Percentiles rank a stretch among this genome's conserved stretches.
These are phyloP conservation scores for Trichophyton mentagrophytes DNA, from an alignment of 2,329 filamentous ascomycete genomes.

Conservation along the genomic window DNA sequence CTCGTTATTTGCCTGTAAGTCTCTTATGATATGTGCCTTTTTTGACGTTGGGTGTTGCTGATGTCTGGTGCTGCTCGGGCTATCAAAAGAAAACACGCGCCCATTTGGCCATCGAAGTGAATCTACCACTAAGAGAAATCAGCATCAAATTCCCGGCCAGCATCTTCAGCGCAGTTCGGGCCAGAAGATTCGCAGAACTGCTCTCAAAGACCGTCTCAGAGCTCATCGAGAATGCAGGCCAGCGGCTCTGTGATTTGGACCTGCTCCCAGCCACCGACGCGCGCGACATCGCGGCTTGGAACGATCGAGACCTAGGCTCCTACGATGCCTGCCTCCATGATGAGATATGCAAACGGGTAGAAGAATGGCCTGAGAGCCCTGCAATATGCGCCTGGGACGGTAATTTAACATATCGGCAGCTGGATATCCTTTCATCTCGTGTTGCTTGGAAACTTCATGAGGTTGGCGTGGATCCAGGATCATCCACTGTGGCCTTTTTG, in stretches of 20 bases:
- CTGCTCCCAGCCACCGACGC: not conserved
- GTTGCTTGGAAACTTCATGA: slow-evolving; percentile 21
- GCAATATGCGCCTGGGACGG: slow-evolving; percentile 22
- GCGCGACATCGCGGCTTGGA: not conserved
- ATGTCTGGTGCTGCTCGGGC: not conserved
- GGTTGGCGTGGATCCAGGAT: slow-evolving; percentile 28
- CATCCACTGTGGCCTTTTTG: slow-evolving; percentile 8
- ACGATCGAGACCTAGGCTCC: not conserved
- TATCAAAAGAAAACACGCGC: not conserved
- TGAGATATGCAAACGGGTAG: slow-evolving; percentile 17
- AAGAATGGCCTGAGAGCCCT: slow-evolving; percentile 11
- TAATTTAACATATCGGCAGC: slow-evolving; percentile 24
- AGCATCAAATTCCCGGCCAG: not conserved
- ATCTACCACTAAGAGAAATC: not conserved
- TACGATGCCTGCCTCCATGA: slow-evolving; percentile 18
- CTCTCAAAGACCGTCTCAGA: not conserved
- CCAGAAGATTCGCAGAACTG: not conserved
- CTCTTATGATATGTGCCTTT: not conserved
- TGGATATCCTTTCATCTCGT: slow-evolving; percentile 27
- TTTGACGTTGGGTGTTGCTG: not conserved
- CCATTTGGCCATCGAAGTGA: not conserved
- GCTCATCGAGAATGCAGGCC: not conserved
- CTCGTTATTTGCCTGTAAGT: not conserved
- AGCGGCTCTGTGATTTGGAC: not conserved
- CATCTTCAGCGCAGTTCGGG: not conserved